Base-by-base conservation (phyloP, 176 grass and related monocot species). In the Bromus sterilis region DNA sequence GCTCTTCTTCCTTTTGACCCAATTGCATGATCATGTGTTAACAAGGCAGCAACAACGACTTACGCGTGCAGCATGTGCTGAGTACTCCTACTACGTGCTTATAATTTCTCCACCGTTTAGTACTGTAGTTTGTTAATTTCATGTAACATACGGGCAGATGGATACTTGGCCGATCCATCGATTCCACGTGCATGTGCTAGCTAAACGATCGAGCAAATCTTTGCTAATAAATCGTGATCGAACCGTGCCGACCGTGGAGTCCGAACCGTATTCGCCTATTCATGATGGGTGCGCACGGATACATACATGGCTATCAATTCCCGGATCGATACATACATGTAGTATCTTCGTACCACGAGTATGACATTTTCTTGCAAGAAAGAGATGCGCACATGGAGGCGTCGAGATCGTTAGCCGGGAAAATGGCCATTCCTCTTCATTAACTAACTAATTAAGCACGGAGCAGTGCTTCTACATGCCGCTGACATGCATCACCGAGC, bases 351-450 rank as follows among this genome's bases (percentile, higher is more conserved):
- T 53, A 53, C 48, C 48, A 21, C 48, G 48, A 53, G 48, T 7
- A 57, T 13, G 84, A 58, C 35, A 37, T 82, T 61, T 53, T 56
- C 59, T 25, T 55, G 24, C 34, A 55, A 9, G 61, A 75, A 56
- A 75, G 41, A 4, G 71, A 56, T 15, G 10, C 28, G 67, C 67
- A 56, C 82, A 86, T 87, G 84, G 39, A 69, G 24, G 31, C 0
- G 4, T 46, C 1, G 25, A 30, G 1, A 68, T 84, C 76, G 25
- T 80, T 37, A 24, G 5, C 37, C n/a, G 14, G 66, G 80, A 48
- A 79, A 79, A 74, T 31, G 75, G 39, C 35, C 39, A 0, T 4
- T 53, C 48, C 48, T 21, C 21, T 21, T 9, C n/a, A n/a, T n/a
- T n/a, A n/a, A n/a, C n/a, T 21, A 9, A 2, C 48, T 49, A 20